A percentile compares a stretch with the other conserved stretches of the same genome.
Evolutionary conservation across 257 asterid genomes (phyloP).

Genomic region (Salvia rosmarinus): DNA sequence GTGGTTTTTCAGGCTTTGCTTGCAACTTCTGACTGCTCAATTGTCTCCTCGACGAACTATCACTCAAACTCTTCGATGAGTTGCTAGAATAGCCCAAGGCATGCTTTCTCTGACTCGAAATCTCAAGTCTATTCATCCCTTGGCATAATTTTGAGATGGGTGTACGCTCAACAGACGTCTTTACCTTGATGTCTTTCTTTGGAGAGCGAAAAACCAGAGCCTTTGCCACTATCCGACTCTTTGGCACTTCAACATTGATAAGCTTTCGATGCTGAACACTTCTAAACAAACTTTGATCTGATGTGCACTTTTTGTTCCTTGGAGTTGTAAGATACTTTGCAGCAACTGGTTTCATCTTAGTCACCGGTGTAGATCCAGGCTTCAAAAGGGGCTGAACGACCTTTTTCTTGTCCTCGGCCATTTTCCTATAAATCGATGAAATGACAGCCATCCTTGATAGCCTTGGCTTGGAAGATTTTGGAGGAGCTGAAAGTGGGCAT

Average conservation of each 20-base stretch:
- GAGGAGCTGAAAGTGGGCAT: constrained; percentile 91
- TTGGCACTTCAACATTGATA: constrained; percentile 45
- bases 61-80: constrained; percentile 39
- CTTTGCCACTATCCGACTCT: constrained; percentile 54
- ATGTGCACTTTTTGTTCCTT: constrained; percentile 60
- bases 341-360: constrained; percentile 69
- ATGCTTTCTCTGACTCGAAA: constrained; percentile 63
- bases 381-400: constrained; percentile 43
- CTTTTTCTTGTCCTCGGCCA: constrained; percentile 47
- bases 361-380: constrained; percentile 60
- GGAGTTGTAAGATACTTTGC: constrained; percentile 96
- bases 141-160: constrained; percentile 66
- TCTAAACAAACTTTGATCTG: constrained; percentile 51
- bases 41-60: constrained; percentile 35
- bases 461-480: constrained; percentile 71
- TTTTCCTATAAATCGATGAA: constrained; percentile 62
- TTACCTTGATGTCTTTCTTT: constrained; percentile 53
- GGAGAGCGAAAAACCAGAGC: constrained; percentile 79
- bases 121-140: constrained; percentile 73
- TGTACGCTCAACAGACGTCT: constrained; percentile 60
- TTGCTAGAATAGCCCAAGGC: constrained; percentile 45
- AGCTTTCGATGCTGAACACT: constrained; percentile 75
- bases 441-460: constrained; percentile 55
- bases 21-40: constrained; percentile 42
- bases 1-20: constrained; percentile 32